phyloP scores from a whole-genome alignment of 768 basidiomycete species.

The Russula foetens region DNA sequence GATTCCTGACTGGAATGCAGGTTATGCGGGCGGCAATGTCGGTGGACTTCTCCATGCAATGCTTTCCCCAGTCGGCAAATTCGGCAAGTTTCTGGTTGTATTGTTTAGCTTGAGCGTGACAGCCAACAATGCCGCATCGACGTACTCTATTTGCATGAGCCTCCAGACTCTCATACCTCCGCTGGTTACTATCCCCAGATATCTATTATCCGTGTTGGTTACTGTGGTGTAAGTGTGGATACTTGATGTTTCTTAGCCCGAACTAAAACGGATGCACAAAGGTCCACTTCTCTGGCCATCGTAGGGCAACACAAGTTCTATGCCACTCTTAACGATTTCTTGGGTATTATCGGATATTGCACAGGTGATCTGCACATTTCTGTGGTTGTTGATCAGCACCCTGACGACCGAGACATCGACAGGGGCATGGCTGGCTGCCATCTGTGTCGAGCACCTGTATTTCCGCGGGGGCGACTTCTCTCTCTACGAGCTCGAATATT shows the following conservation, averaged over 20 bases:
- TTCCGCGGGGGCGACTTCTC: slow-evolving; percentile 46
- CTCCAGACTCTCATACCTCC: slow-evolving; percentile 55
- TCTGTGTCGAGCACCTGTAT: slow-evolving; percentile 58
- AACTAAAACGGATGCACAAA: slow-evolving; percentile 21
- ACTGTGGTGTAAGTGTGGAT: slow-evolving; percentile 48
- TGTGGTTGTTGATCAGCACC: not conserved
- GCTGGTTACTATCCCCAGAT: slow-evolving; percentile 53
- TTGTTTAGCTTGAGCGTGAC: slow-evolving; percentile 69
- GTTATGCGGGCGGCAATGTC: slow-evolving; percentile 44
- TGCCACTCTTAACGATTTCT: slow-evolving; percentile 50
- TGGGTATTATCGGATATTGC: slow-evolving; percentile 53
- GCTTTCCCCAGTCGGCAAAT: slow-evolving; percentile 53
- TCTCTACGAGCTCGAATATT: slow-evolving; percentile 42
- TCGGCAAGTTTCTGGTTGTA: slow-evolving; percentile 66
- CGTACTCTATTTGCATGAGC: slow-evolving; percentile 74
- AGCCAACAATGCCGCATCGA: slow-evolving; percentile 73
- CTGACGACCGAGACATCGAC: slow-evolving; percentile 46
- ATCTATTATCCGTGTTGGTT: slow-evolving; percentile 57
- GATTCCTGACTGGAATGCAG: slow-evolving; percentile 48
- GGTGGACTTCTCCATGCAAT: slow-evolving; percentile 60
- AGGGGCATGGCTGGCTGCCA: slow-evolving; percentile 44
- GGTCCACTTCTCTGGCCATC: slow-evolving; percentile 60
- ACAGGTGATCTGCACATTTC: slow-evolving; percentile 17
- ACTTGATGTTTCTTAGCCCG: not conserved
- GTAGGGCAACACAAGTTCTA: slow-evolving; percentile 36